A percentile compares a stretch with the other conserved stretches of the same genome.
phyloP scores from a whole-genome alignment of 306 rosid genomes.

The Sphenostylis stenocarpa region DNA sequence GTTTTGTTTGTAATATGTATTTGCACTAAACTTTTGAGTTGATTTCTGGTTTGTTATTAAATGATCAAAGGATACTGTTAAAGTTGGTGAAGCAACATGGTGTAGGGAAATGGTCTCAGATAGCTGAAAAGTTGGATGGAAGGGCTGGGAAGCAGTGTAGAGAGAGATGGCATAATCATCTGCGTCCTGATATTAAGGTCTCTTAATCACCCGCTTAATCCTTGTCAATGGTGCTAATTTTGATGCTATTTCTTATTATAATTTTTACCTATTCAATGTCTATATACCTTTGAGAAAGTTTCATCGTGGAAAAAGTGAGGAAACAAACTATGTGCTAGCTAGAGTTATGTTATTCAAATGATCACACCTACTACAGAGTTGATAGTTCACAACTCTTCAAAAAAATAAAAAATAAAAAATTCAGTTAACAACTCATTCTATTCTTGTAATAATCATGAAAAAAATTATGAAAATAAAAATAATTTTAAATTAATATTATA shows the following conservation, averaged over 20 bases:
- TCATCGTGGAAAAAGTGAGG: not conserved
- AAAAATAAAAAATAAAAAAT: too few species aligned
- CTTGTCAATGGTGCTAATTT: not conserved
- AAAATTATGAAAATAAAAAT: too few species aligned
- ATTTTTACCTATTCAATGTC: not conserved
- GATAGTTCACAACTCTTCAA: too few species aligned
- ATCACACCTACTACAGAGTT: too few species aligned
- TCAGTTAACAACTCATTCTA: too few species aligned
- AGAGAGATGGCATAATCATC: constrained; percentile 96
- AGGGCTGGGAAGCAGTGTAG: constrained; percentile 95
- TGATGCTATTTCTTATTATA: not conserved
- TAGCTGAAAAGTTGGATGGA: constrained; percentile 72
- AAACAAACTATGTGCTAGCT: not conserved
- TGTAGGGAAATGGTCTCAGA: constrained; percentile 81
- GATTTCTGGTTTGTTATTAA: not conserved
- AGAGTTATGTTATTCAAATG: not conserved
- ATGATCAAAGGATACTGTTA: constrained; percentile 50
- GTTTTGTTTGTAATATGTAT: not conserved
- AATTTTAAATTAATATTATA: too few species aligned
- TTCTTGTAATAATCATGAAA: too few species aligned
- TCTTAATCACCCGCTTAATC: not conserved
- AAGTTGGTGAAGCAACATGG: constrained; percentile 83
- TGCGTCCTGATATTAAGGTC: constrained; percentile 95
- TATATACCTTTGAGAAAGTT: not conserved
- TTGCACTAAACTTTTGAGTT: not conserved